A percentile compares a stretch with the other conserved stretches of the same genome.
phyloP scores from a whole-genome alignment of 345 rosid species.

The Brassica rapa region DNA sequence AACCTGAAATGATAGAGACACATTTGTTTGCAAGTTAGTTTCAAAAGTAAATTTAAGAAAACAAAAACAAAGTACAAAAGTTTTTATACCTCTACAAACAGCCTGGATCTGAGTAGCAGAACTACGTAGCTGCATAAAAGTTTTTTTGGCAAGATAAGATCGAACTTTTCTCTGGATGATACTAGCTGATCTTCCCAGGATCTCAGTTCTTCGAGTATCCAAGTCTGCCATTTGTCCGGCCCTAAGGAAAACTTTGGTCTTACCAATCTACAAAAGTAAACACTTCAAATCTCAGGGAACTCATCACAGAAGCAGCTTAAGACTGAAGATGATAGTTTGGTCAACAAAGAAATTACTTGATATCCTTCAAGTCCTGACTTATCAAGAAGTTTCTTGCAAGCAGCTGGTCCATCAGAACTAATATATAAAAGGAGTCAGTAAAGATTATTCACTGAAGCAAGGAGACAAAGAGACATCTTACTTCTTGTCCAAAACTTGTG shows the following conservation, averaged over 20 bases:
- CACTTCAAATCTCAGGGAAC: constrained; percentile 29
- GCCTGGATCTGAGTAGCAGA: constrained; percentile 79
- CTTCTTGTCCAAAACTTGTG: constrained; percentile 81
- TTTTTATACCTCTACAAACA: constrained; percentile 72
- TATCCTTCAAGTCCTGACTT: constrained; percentile 79
- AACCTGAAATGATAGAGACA: constrained; percentile 49
- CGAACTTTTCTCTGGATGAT: constrained; percentile 94
- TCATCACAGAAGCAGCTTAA: constrained; percentile 25
- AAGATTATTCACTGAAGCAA: constrained; percentile 16
- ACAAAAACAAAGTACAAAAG: constrained; percentile 5
- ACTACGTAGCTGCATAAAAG: constrained; percentile 57
- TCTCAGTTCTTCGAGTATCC: constrained; percentile 85
- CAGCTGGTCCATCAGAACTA: constrained; percentile 76
- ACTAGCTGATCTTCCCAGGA: constrained; percentile 92
- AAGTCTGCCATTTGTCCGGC: constrained; percentile 99
- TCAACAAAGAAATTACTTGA: constrained; percentile 58
- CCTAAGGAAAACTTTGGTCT: constrained; percentile 88
- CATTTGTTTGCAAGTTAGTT: neutral
- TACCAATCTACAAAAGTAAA: constrained; percentile 77
- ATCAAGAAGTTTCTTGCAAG: constrained; percentile 90
- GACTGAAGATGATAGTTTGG: neutral
- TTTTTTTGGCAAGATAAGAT: constrained; percentile 76
- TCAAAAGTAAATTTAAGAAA: neutral
- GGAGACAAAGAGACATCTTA: constrained; percentile 39
- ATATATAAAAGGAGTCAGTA: constrained; percentile 3